Conservation (phyloP, 768 basidiomycete genomes). For the Gelatoporia subvermispora region DNA sequence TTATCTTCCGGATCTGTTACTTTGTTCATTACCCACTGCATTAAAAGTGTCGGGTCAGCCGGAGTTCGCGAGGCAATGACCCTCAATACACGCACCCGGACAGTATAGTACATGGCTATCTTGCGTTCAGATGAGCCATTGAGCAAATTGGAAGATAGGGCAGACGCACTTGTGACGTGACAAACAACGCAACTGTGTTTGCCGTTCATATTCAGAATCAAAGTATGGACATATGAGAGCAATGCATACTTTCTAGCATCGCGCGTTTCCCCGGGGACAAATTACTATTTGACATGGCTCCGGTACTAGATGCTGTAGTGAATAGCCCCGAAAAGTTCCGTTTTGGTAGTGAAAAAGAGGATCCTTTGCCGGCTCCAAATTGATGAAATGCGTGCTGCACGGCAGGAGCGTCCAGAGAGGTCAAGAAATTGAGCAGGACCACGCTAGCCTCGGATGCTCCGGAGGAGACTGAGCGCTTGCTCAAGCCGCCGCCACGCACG, state of each 20-base stretch:
- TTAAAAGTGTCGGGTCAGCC: too few species aligned
- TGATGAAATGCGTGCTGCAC: too few species aligned
- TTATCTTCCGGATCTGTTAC: conserved; percentile 42
- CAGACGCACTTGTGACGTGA: conserved; percentile 47
- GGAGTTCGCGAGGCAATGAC: not conserved
- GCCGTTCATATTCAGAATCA: not conserved
- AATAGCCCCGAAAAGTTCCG: too few species aligned
- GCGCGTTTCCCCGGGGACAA: conserved; percentile 29
- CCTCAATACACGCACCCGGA: conserved; percentile 47
- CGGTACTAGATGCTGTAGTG: too few species aligned
- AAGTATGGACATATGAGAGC: not conserved
- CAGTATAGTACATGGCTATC: conserved; percentile 76
- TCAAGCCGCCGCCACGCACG: too few species aligned
- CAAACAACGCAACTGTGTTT: conserved; percentile 37
- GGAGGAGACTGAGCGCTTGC: too few species aligned
- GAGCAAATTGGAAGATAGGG: not conserved
- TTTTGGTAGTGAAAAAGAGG: too few species aligned
- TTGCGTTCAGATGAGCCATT: conserved; percentile 27
- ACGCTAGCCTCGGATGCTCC: too few species aligned
- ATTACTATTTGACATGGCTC: too few species aligned
- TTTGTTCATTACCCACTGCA: conserved; percentile 63
- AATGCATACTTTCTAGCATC: conserved; percentile 22
- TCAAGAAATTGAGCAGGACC: too few species aligned
- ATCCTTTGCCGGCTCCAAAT: too few species aligned
- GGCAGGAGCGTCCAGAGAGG: too few species aligned